Evolutionary conservation across 768 basidiomycete species (phyloP).

Genomic region (Clavulina sp.): DNA sequence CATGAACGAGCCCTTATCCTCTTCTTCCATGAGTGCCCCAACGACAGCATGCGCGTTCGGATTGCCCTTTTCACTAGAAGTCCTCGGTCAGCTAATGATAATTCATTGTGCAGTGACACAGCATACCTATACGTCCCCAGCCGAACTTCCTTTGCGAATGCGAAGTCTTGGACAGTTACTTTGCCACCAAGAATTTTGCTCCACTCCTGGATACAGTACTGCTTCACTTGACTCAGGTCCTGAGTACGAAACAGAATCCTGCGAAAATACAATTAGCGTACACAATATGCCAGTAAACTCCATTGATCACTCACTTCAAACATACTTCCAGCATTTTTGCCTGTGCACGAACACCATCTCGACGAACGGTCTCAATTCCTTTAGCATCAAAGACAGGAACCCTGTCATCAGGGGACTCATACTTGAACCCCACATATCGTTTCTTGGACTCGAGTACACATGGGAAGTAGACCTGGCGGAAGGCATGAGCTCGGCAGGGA

Average conservation of each 20-base stretch:
- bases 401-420: slow-evolving; percentile 61
- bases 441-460: slow-evolving; percentile 97
- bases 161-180: slow-evolving; percentile 79
- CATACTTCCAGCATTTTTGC: slow-evolving; percentile 84
- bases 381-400: slow-evolving; percentile 87
- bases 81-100: not conserved
- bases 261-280: not conserved
- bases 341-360: slow-evolving; percentile 83
- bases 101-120: not conserved
- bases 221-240: slow-evolving; percentile 77
- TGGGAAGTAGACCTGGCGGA: slow-evolving; percentile 69
- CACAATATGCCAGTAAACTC: not conserved
- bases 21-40: slow-evolving; percentile 63
- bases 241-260: slow-evolving; percentile 84
- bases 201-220: slow-evolving; percentile 76
- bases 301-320: slow-evolving; percentile 45
- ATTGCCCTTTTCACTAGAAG: slow-evolving; percentile 56
- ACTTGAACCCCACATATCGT: slow-evolving; percentile 94
- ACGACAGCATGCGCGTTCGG: slow-evolving; percentile 89
- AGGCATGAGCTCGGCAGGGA: not conserved
- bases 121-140: slow-evolving; percentile 82
- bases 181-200: slow-evolving; percentile 63
- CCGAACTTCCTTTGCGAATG: slow-evolving; percentile 84
- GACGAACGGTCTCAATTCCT: slow-evolving; percentile 89
- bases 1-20: slow-evolving; percentile 43